Percentiles rank a stretch among this genome's conserved stretches.
Evolutionary conservation across 129 eudicot genomes (phyloP).

Genomic region (Arctium lappa): DNA sequence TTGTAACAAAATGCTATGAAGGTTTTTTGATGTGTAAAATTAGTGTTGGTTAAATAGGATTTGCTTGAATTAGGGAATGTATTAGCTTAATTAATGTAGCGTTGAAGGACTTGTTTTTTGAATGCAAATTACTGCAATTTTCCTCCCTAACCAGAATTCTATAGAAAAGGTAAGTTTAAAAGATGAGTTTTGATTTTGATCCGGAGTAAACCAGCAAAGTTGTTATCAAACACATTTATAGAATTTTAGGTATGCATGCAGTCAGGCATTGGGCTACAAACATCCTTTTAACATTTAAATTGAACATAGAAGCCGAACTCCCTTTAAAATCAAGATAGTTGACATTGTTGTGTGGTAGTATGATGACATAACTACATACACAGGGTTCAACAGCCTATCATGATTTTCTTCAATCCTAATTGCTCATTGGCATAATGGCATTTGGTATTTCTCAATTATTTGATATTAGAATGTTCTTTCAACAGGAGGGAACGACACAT

Average conservation of each 20-base stretch:
- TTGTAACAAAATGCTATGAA: background rate
- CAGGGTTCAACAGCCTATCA: background rate
- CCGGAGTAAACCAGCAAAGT: background rate
- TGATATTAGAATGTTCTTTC: background rate
- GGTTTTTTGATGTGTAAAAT: background rate
- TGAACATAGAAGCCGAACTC: background rate
- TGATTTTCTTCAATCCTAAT: background rate
- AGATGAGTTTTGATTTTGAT: constrained; percentile 10
- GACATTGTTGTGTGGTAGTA: background rate
- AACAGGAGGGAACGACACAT: constrained; percentile 51
- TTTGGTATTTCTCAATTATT: background rate
- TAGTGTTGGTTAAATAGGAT: background rate
- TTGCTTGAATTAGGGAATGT: background rate
- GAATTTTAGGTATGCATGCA: background rate
- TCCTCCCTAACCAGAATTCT: background rate
- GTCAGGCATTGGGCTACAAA: background rate
- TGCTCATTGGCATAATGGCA: background rate
- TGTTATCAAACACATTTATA: background rate
- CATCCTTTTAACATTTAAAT: background rate
- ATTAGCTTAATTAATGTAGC: background rate
- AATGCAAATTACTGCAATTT: background rate
- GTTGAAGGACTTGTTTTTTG: background rate
- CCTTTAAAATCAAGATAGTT: background rate
- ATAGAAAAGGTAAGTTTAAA: background rate
- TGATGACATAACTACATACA: background rate